Conservation (phyloP, 495 filamentous ascomycete genomes). For the Talaromyces liani region DNA sequence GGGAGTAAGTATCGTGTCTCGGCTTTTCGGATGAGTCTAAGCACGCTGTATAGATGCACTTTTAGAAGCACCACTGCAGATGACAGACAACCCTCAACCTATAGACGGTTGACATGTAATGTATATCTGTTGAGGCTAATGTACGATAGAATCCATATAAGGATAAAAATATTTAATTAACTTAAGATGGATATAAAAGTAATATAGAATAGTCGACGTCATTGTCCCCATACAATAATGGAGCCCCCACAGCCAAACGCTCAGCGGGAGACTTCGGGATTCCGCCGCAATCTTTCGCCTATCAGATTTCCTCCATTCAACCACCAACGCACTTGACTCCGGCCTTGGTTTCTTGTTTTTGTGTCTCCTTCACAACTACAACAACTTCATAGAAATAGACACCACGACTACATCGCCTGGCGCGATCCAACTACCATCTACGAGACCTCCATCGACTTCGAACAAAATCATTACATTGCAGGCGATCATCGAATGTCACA, state of each 20-base stretch:
- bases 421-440: not conserved
- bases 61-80: not conserved
- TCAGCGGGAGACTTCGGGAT: not conserved
- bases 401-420: not conserved
- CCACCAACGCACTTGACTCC: not conserved
- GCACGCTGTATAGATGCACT: not conserved
- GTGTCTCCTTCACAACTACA: not conserved
- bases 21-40: not conserved
- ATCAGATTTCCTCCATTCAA: not conserved
- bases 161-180: not conserved
- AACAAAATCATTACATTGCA: not conserved
- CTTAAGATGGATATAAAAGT: not conserved
- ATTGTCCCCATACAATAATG: not conserved
- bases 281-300: not conserved
- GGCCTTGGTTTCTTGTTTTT: not conserved
- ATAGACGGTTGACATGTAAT: not conserved
- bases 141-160: not conserved
- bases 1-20: not conserved
- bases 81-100: not conserved
- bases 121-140: not conserved
- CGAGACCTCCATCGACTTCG: not conserved
- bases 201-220: not conserved
- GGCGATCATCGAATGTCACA: not conserved
- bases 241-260: not conserved
- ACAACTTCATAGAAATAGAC: not conserved